phyloP scores from a whole-genome alignment of 2,329 filamentous ascomycete genomes.

The Scedosporium boydii region DNA sequence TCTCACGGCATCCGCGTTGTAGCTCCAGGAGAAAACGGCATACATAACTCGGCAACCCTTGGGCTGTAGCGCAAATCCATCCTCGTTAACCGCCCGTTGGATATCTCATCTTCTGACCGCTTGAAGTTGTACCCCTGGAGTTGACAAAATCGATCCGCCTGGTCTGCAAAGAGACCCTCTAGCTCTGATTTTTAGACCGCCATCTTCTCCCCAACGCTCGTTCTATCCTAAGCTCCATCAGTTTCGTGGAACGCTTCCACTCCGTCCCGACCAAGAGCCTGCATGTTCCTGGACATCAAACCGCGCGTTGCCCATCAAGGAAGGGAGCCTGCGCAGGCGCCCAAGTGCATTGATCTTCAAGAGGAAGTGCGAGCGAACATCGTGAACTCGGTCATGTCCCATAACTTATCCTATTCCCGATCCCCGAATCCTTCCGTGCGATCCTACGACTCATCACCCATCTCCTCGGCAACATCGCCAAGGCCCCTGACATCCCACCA shows the following conservation, averaged over 20 bases:
- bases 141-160: background rate
- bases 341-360: background rate
- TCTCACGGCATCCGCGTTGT: too few relatives aligned
- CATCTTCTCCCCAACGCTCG: too few relatives aligned
- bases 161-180: background rate
- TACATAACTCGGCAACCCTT: too few relatives aligned
- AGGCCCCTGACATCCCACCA: conserved; percentile 26
- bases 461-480: conserved; percentile 53
- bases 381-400: conserved; percentile 18
- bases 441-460: conserved; percentile 52
- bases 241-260: too few relatives aligned
- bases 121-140: too few relatives aligned
- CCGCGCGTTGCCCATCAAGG: background rate
- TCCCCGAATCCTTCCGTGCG: conserved; percentile 52
- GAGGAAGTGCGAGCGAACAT: background rate
- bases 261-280: background rate
- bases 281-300: background rate
- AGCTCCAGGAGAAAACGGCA: too few relatives aligned
- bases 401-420: conserved; percentile 45
- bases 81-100: too few relatives aligned
- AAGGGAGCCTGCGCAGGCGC: background rate
- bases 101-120: background rate
- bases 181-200: background rate
- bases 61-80: too few relatives aligned
- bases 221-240: too few relatives aligned